Conservation (phyloP, 2,329 filamentous ascomycete genomes). For the Boeremia exigua region DNA sequence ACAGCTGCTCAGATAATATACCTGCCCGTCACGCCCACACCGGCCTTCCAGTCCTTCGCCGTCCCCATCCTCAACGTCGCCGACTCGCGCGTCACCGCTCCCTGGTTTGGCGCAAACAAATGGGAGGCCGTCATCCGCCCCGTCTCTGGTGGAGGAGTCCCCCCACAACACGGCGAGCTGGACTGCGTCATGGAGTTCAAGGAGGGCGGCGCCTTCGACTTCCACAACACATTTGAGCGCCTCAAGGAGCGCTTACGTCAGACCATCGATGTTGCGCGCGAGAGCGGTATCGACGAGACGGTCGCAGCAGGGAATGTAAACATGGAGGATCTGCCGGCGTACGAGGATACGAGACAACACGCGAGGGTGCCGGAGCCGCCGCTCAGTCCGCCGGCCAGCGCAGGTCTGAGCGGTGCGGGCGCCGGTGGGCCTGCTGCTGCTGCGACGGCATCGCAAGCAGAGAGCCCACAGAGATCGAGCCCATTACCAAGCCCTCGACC, state of each 20-base stretch:
- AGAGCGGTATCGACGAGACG: slow-evolving; percentile 62
- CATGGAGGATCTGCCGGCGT: slow-evolving; percentile 86
- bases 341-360: slow-evolving; percentile 67
- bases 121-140: slow-evolving; percentile 84
- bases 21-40: slow-evolving; percentile 73
- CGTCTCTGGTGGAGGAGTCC: slow-evolving; percentile 82
- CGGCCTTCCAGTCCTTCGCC: slow-evolving; percentile 82
- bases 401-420: slow-evolving; percentile 17
- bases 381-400: slow-evolving; percentile 27
- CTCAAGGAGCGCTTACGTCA: slow-evolving; percentile 85
- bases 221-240: slow-evolving; percentile 79
- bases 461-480: slow-evolving; percentile 37
- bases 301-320: slow-evolving; percentile 66
- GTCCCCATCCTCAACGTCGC: slow-evolving; percentile 85
- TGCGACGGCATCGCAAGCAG: slow-evolving; percentile 23
- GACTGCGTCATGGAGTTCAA: slow-evolving; percentile 89
- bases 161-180: slow-evolving; percentile 72
- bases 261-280: slow-evolving; percentile 75
- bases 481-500: slow-evolving; percentile 37
- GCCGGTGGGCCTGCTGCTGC: slow-evolving; percentile 25
- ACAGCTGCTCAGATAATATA: slow-evolving; percentile 75
- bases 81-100: slow-evolving; percentile 84
- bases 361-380: slow-evolving; percentile 40
- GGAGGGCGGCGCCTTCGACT: slow-evolving; percentile 94
- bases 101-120: slow-evolving; percentile 91